A percentile compares a stretch with the other conserved stretches of the same genome.
Evolutionary conservation across 345 rosid species (phyloP).

Genomic region (Populus davidiana): DNA sequence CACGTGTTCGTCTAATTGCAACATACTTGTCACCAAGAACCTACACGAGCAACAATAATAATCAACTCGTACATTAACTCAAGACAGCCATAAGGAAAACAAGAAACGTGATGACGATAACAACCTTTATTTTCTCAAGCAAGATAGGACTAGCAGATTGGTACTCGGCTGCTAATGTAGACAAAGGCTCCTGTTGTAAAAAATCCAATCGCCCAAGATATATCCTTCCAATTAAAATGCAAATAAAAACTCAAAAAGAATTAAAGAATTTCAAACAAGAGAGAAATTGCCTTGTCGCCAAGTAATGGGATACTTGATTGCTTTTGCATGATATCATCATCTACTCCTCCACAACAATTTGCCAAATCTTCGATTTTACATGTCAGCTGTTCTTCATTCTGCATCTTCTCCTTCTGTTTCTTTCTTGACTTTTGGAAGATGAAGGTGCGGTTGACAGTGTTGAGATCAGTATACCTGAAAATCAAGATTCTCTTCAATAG

Average conservation of each 20-base stretch:
- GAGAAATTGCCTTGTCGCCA: conserved; percentile 64
- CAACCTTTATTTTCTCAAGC: conserved; percentile 90
- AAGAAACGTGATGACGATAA: background rate
- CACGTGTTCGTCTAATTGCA: conserved; percentile 85
- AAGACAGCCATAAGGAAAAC: background rate
- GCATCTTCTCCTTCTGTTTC: conserved; percentile 12
- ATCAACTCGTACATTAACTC: background rate
- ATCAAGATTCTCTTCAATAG: background rate
- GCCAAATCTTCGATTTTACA: conserved; percentile 19
- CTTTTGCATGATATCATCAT: conserved; percentile 59
- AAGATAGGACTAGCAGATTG: conserved; percentile 84
- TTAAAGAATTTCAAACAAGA: background rate
- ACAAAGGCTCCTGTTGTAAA: conserved; percentile 73
- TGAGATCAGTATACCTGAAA: background rate
- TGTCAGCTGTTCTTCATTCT: conserved; percentile 13
- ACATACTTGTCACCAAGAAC: conserved; percentile 62
- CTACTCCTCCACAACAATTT: conserved; percentile 4
- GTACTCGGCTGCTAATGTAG: conserved; percentile 78
- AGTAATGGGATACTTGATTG: conserved; percentile 51
- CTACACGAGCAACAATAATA: conserved; percentile 32
- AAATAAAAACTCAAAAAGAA: background rate
- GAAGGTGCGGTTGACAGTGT: background rate
- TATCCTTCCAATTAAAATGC: background rate
- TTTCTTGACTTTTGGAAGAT: background rate
- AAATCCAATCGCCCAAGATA: background rate